These are phyloP conservation scores for Fraxinus sp. DNA, from an alignment of 305 asterid species.

Conservation along the genomic window DNA sequence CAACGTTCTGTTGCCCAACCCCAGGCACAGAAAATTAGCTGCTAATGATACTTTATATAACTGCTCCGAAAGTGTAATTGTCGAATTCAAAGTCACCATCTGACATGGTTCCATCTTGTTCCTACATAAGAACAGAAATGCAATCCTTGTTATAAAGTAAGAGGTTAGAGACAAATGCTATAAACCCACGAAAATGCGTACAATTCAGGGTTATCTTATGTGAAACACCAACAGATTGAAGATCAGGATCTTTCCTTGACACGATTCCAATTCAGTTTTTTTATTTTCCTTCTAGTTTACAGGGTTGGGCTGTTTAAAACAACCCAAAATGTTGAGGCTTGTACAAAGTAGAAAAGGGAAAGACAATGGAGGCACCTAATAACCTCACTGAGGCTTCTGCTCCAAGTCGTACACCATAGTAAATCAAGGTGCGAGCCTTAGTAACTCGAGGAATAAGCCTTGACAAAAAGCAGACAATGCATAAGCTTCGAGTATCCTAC, in stretches of 20 bases:
- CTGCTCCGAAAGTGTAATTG: conserved; percentile 48
- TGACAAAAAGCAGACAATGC: background rate
- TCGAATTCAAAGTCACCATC: conserved; percentile 45
- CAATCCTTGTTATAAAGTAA: background rate
- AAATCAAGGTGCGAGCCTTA: too few species aligned
- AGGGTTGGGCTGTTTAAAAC: background rate
- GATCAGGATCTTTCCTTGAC: background rate
- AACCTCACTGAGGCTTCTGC: background rate
- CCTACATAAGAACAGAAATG: conserved; percentile 32
- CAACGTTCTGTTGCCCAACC: conserved; percentile 12
- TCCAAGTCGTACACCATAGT: too few species aligned
- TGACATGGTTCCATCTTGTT: conserved; percentile 40
- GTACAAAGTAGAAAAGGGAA: background rate
- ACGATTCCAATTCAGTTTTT: background rate
- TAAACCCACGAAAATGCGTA: background rate
- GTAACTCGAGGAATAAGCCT: background rate
- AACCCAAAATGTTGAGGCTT: background rate
- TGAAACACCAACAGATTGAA: background rate
- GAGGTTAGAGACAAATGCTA: background rate
- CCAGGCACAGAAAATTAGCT: background rate
- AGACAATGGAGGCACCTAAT: background rate
- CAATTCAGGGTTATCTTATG: background rate
- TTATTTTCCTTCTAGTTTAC: background rate
- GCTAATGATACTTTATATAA: conserved; percentile 31
- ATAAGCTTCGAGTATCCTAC: background rate